These are phyloP conservation scores for Cladosporium sp. DNA, from an alignment of 2,329 filamentous ascomycete species.

Conservation along the genomic window DNA sequence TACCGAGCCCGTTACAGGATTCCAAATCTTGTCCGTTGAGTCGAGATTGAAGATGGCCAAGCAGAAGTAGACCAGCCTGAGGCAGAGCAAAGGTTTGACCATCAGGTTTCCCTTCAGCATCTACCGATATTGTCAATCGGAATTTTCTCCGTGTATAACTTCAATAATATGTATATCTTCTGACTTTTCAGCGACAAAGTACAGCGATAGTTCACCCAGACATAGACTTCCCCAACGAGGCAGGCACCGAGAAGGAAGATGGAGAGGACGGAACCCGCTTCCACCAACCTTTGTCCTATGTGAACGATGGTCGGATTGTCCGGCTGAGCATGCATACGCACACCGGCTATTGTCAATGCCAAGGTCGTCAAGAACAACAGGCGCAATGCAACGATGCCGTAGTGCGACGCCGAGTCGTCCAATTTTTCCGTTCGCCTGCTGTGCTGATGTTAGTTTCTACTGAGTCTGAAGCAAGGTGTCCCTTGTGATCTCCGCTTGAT, in stretches of 20 bases:
- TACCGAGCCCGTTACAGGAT: not conserved
- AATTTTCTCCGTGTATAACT: not conserved
- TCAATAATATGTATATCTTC: not conserved
- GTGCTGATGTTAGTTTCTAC: not conserved
- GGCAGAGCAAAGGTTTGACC: not conserved
- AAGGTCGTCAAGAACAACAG: not conserved
- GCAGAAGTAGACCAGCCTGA: conserved; percentile 9
- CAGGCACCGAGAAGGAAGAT: not conserved
- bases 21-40: not conserved
- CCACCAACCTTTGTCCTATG: not conserved
- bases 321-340: conserved; percentile 7
- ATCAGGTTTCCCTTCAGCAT: not conserved
- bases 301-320: not conserved
- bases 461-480: not conserved
- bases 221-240: not conserved
- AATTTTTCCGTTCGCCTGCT: not conserved
- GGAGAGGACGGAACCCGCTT: conserved; percentile 2
- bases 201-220: not conserved
- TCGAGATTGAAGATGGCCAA: not conserved
- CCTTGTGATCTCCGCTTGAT: not conserved
- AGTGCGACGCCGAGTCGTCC: not conserved
- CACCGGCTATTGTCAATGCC: conserved; percentile 6
- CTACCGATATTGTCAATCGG: not conserved
- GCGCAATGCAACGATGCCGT: conserved; percentile 8
- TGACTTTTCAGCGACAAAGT: not conserved